A percentile compares a stretch with the other conserved stretches of the same genome.
These are phyloP conservation scores for barrel medic (Medicago truncatula) DNA, from an alignment of 306 rosid genomes.

Conservation along the genomic window DNA sequence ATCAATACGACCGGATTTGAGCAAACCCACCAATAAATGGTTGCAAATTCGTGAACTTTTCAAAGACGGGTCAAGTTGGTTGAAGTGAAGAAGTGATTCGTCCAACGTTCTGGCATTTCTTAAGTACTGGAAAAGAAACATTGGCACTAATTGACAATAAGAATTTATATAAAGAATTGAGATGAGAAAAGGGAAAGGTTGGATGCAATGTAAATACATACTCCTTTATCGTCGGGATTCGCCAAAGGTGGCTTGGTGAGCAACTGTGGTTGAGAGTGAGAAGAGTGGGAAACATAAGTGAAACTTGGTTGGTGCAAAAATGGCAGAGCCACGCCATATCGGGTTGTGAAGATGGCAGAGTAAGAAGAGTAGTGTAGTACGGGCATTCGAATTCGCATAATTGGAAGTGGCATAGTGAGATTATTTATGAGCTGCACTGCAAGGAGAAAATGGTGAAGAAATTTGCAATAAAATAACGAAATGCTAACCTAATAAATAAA, in stretches of 20 bases:
- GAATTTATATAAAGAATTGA: neutral
- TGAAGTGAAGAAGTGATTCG: constrained; percentile 50
- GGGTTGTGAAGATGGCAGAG: constrained; percentile 53
- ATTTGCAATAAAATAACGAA: too few relatives aligned
- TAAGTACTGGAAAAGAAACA: neutral
- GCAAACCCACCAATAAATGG: constrained; percentile 36
- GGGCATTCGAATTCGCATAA: neutral
- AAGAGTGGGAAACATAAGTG: constrained; percentile 49
- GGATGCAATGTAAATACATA: constrained; percentile 58
- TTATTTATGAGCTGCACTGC: neutral
- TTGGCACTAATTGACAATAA: neutral
- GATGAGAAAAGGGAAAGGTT: neutral
- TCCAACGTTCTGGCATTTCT: constrained; percentile 20
- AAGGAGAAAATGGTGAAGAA: too few relatives aligned
- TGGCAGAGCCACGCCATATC: constrained; percentile 43
- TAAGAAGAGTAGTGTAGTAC: constrained; percentile 20
- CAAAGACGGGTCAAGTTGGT: constrained; percentile 46
- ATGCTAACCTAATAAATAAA: too few relatives aligned
- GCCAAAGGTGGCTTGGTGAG: constrained; percentile 73
- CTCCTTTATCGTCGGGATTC: constrained; percentile 74
- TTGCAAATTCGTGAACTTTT: constrained; percentile 61
- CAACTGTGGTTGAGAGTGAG: constrained; percentile 52
- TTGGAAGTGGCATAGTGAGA: constrained; percentile 45
- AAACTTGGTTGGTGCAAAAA: constrained; percentile 57
- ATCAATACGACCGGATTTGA: constrained; percentile 50